Conservation (phyloP, 441 rosid genomes). For the Theobroma grandiflorum region DNA sequence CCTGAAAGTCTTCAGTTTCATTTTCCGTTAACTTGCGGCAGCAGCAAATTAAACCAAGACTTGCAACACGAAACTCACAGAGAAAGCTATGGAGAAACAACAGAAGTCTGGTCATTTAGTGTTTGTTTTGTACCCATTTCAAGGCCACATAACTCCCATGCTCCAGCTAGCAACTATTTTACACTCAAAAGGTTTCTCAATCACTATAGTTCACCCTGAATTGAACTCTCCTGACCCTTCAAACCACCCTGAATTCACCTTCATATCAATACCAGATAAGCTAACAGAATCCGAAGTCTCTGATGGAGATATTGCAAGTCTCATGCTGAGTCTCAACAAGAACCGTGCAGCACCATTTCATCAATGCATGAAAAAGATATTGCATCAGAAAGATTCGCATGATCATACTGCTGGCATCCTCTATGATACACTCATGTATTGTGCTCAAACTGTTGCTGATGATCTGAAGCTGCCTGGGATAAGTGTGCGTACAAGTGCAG, state of each 20-base stretch:
- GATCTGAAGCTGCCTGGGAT: conserved; percentile 35
- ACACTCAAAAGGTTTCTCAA: conserved; percentile 42
- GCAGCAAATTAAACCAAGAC: too few species aligned
- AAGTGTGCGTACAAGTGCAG: conserved; percentile 27
- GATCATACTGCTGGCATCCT: conserved; percentile 27
- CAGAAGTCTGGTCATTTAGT: conserved; percentile 16
- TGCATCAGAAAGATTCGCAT: conserved; percentile 6
- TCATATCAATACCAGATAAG: background rate
- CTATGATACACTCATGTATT: conserved; percentile 41
- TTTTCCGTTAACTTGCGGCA: too few species aligned
- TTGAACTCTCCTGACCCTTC: conserved; percentile 44
- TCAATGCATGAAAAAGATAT: background rate
- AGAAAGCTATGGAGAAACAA: background rate
- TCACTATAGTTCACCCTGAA: conserved; percentile 33
- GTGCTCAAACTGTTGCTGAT: conserved; percentile 31
- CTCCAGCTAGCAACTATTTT: conserved; percentile 46
- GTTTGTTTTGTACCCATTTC: conserved; percentile 42
- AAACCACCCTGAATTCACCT: conserved; percentile 17
- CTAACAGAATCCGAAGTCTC: background rate
- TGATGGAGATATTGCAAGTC: background rate
- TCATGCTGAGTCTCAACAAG: conserved; percentile 15
- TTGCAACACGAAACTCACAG: too few species aligned
- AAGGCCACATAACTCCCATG: conserved; percentile 55
- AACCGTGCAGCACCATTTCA: conserved; percentile 30
- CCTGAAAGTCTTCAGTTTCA: too few species aligned